Conservation (phyloP, 768 basidiomycete species). For the Panus rudis region DNA sequence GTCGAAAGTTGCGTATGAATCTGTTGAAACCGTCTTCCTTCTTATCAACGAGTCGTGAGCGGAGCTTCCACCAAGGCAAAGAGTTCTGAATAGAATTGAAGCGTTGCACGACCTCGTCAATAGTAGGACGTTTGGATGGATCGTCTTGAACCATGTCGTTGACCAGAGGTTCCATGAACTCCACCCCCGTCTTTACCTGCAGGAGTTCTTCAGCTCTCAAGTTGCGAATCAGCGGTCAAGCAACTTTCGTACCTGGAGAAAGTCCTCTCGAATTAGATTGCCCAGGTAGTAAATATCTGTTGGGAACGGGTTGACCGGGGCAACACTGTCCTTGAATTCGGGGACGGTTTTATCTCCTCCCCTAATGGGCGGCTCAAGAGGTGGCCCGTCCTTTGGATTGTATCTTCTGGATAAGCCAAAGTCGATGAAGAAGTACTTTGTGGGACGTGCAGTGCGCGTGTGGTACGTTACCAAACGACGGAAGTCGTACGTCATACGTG, state of each 20-base stretch:
- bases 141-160: constrained; percentile 27
- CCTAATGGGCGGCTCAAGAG: constrained; percentile 22
- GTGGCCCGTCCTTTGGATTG: constrained; percentile 6
- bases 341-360: constrained; percentile 37
- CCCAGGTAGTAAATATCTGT: constrained; percentile 30
- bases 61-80: constrained; percentile 21
- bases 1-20: no score
- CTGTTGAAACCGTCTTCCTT: no score
- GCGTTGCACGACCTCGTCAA: constrained; percentile 23
- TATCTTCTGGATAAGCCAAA: constrained; percentile 11
- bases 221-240: neutral
- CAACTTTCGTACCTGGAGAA: constrained; percentile 19
- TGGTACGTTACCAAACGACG: neutral
- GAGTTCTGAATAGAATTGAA: constrained; percentile 18
- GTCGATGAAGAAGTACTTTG: constrained; percentile 18
- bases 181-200: constrained; percentile 19
- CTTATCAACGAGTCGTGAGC: constrained; percentile 19
- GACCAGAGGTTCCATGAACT: constrained; percentile 25
- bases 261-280: constrained; percentile 21
- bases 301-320: constrained; percentile 24
- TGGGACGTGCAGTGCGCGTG: constrained; percentile 16
- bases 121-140: constrained; percentile 25
- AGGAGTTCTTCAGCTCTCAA: neutral
- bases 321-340: constrained; percentile 17
- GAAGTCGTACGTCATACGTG: neutral